Conservation (phyloP, 2,329 filamentous ascomycete species). For the Stagonosporopsis cucurbitacearum region DNA sequence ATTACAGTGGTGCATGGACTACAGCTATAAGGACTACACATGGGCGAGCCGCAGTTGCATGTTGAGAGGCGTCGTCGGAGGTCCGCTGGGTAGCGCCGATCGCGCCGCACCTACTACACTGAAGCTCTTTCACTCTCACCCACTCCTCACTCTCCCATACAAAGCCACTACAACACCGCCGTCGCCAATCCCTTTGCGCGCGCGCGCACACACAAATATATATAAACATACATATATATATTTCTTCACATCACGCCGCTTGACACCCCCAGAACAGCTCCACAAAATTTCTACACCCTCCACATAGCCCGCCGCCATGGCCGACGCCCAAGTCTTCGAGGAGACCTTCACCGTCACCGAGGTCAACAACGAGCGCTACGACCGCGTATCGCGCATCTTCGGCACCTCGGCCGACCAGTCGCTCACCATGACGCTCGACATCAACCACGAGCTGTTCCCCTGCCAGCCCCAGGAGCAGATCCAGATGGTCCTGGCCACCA, state of each 20-base stretch:
- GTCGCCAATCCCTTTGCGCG: no score
- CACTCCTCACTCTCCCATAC: neutral
- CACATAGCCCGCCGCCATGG: constrained; percentile 59
- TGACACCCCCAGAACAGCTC: neutral
- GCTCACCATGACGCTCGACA: constrained; percentile 84
- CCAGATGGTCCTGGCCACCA: constrained; percentile 82
- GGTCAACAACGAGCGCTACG: constrained; percentile 87
- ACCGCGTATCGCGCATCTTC: constrained; percentile 86
- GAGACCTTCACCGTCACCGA: constrained; percentile 84
- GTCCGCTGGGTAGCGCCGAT: constrained; percentile 13
- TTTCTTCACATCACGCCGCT: neutral
- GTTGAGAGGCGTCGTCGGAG: constrained; percentile 6
- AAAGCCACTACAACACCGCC: neutral
- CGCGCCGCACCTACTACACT: neutral
- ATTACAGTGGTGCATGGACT: neutral
- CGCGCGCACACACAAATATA: neutral
- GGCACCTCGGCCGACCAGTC: constrained; percentile 78
- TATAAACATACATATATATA: no score
- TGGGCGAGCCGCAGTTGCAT: neutral
- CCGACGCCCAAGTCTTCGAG: constrained; percentile 92
- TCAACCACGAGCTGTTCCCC: constrained; percentile 93
- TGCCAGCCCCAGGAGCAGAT: constrained; percentile 76
- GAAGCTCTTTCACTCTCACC: constrained; percentile 27
- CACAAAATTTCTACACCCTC: constrained; percentile 6
- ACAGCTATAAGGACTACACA: no score